Percentiles rank a stretch among this genome's conserved stretches.
These are phyloP conservation scores for Globisporangium paddicum DNA, from an alignment of 352 stramenopile species.

Conservation along the genomic window DNA sequence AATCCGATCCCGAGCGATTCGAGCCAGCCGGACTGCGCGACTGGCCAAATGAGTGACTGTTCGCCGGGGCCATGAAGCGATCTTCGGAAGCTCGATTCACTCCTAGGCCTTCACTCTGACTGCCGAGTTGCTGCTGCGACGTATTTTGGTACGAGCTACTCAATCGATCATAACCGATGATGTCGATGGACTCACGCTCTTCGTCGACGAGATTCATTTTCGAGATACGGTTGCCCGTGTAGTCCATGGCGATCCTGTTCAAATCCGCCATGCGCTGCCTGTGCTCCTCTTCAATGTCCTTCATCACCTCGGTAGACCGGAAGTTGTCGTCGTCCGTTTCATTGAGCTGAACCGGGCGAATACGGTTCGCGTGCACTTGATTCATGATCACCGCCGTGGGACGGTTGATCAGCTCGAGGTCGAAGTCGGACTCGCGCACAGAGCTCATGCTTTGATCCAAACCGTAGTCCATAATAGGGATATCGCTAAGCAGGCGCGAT, in stretches of 20 bases:
- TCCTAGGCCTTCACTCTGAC: conserved; percentile 4
- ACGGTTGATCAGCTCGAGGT: conserved; percentile 42
- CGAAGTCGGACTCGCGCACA: conserved; percentile 28
- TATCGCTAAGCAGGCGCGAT: conserved; percentile 16
- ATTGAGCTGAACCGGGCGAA: conserved; percentile 10
- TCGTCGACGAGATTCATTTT: conserved; percentile 34
- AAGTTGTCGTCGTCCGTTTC: conserved; percentile 26
- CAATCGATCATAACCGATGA: conserved; percentile 31
- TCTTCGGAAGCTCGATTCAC: conserved; percentile 2
- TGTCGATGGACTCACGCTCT: conserved; percentile 30
- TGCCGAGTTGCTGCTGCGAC: conserved; percentile 10
- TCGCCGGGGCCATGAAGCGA: not conserved
- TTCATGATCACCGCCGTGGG: conserved; percentile 34
- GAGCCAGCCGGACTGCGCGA: conserved; percentile 15
- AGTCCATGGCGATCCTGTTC: conserved; percentile 39
- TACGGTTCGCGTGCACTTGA: conserved; percentile 34
- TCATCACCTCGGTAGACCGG: conserved; percentile 41
- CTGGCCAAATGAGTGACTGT: conserved; percentile 9
- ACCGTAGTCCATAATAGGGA: conserved; percentile 10
- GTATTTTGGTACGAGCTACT: conserved; percentile 9
- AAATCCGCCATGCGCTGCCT: conserved; percentile 60
- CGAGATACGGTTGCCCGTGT: conserved; percentile 39
- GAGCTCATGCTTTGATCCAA: conserved; percentile 11
- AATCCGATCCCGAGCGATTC: conserved; percentile 8
- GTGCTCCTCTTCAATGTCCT: conserved; percentile 46